Evolutionary conservation across 208 protist species (phyloP), one percentile per base, ranked within the genome.

Genomic region (Crithidia fasciculata): DNA sequence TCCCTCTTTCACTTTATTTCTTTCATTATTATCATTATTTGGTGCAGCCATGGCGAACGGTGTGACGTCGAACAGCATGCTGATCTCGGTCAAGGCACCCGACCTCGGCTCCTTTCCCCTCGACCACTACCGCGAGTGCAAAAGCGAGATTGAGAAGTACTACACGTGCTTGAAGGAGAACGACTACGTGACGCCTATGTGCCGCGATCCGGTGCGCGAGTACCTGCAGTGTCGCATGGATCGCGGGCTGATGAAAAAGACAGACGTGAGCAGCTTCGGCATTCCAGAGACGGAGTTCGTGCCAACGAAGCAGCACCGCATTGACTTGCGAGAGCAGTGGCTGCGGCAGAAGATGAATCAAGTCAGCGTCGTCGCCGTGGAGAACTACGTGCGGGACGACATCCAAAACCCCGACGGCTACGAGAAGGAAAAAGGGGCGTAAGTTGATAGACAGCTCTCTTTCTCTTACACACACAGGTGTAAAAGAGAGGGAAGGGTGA

Each of bases 151-250:
- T 53, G 88, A 90, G 63, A 63, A 71, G 19, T 96, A 96, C 74
- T 96, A 93, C 76, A 70, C 7, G 3, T 97, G 93, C 67, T 65
- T 97, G n/a, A 91, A 94, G 76, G 63, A 71, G 2, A 86, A 95
- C 75, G 78, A 94, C 7, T 92, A 94, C 80, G 71, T 94, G 63
- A 77, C 91, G 28, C 89, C 90, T n/a, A 81, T 92, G 83, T 97
- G 93, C 81, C 86, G 93, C 16, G 84, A 93, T 64, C 73, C 87
- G 59, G 84, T 90, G 19, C 82, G 86, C 58, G 72, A 72, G 3
- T 97, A 97, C 76, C 82, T 97, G 18, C 60, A 91, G 57, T 97
- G 93, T 60, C 85, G 93, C 77, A 95, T 95, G 87, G 90, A 96
- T 41, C 83, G 89, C 6, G 89, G 90, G 5, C 63, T 97, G 53